Percentiles rank a stretch among this genome's conserved stretches.
phyloP scores from a whole-genome alignment of 768 basidiomycete species.

The Hypsizygus marmoreus region DNA sequence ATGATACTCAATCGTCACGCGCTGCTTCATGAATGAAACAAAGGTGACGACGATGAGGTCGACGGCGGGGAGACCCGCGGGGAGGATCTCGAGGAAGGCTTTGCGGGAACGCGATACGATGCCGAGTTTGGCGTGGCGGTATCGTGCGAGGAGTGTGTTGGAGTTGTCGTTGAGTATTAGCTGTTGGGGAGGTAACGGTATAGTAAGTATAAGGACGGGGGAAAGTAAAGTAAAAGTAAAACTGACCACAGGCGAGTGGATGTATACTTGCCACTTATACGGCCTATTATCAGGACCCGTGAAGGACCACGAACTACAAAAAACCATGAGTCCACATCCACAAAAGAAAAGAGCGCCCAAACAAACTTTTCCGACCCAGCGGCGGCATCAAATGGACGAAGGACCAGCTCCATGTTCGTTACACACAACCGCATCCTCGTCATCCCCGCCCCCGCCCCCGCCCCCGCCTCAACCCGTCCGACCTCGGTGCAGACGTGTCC shows the following conservation, averaged over 20 bases:
- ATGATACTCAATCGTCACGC: slow-evolving; percentile 10
- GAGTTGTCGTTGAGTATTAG: slow-evolving; percentile 31
- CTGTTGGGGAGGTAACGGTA: no score
- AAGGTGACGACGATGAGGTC: slow-evolving; percentile 33
- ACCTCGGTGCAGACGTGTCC: slow-evolving; percentile 36
- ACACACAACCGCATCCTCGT: slow-evolving; percentile 25
- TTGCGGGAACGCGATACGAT: slow-evolving; percentile 32
- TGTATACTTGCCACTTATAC: slow-evolving; percentile 41
- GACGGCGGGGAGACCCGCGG: slow-evolving; percentile 26
- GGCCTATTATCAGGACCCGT: slow-evolving; percentile 32
- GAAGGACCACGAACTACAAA: slow-evolving; percentile 37
- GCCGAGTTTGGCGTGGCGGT: slow-evolving; percentile 31
- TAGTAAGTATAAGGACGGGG: background rate
- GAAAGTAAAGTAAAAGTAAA: slow-evolving; percentile 1
- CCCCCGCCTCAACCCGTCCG: slow-evolving; percentile 29
- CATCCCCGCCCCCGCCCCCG: slow-evolving; percentile 20
- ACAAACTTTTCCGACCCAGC: no score
- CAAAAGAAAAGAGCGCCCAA: no score
- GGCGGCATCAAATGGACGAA: slow-evolving; percentile 7
- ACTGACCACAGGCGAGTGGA: slow-evolving; percentile 37
- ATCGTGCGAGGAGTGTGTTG: slow-evolving; percentile 28
- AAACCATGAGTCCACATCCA: no score
- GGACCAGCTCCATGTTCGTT: slow-evolving; percentile 17
- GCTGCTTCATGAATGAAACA: slow-evolving; percentile 27
- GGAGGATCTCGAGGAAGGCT: slow-evolving; percentile 32